Evolutionary conservation across 2,329 filamentous ascomycete genomes (phyloP).

Genomic region (Aspergillus brunneoviolaceus): DNA sequence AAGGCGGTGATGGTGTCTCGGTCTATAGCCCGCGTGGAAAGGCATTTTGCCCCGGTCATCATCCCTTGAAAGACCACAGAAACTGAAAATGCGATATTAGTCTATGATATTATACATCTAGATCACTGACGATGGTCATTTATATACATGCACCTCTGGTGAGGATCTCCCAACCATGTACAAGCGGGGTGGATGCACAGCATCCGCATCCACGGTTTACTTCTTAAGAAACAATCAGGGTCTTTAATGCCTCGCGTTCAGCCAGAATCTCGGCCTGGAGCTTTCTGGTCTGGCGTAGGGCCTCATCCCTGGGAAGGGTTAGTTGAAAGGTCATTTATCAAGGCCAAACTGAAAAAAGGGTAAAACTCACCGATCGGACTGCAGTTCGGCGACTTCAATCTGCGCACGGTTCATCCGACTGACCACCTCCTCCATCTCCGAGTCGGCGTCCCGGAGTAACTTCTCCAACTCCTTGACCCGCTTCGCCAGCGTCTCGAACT

Average conservation of each 20-base stretch:
- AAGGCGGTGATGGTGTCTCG: not conserved
- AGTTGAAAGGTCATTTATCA: constrained; percentile 20
- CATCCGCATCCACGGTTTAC: not conserved
- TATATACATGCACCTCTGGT: constrained; percentile 13
- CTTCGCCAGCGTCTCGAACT: constrained; percentile 72
- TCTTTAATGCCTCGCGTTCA: constrained; percentile 61
- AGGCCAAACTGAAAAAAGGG: constrained; percentile 2
- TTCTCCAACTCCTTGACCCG: constrained; percentile 83
- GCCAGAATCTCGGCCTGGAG: constrained; percentile 67
- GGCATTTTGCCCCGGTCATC: not conserved
- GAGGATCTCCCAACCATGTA: constrained; percentile 12
- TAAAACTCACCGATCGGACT: constrained; percentile 51
- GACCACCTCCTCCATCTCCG: constrained; percentile 81
- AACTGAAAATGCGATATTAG: not conserved
- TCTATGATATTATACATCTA: constrained; percentile 7
- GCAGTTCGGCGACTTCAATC: constrained; percentile 77
- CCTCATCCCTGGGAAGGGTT: constrained; percentile 59
- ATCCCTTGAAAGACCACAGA: not conserved
- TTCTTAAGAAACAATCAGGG: constrained; percentile 36
- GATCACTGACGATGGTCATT: constrained; percentile 10
- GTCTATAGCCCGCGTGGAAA: not conserved
- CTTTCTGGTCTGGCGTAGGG: constrained; percentile 67
- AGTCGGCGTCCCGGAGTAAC: constrained; percentile 71
- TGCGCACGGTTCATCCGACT: constrained; percentile 78
- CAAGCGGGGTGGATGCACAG: constrained; percentile 12